Evolutionary conservation across 148 eudicot species (phyloP).

Genomic region (Diospyros lotus): DNA sequence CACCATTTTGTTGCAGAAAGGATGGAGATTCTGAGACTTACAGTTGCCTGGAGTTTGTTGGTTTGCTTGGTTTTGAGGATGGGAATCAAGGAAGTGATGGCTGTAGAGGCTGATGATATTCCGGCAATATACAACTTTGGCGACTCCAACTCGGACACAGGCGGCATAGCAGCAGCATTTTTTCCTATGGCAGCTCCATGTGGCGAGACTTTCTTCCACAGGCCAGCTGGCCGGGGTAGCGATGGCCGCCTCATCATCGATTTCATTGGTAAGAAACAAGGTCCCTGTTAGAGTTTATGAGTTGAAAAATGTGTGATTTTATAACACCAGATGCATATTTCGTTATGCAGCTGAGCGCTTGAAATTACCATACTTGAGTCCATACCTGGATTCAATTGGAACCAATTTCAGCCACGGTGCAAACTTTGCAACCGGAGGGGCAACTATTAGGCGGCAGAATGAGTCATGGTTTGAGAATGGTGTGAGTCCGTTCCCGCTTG

Average conservation of each 20-base stretch:
- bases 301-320: neutral
- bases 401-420: conserved; percentile 41
- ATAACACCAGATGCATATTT: neutral
- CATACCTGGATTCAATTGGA: conserved; percentile 42
- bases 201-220: conserved; percentile 27
- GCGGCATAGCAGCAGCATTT: conserved; percentile 27
- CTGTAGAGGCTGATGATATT: neutral
- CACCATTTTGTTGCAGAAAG: neutral
- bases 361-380: conserved; percentile 30
- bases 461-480: conserved; percentile 60
- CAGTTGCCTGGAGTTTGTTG: neutral
- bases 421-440: conserved; percentile 47
- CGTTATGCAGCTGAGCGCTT: conserved; percentile 34
- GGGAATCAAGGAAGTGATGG: neutral
- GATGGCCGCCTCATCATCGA: conserved; percentile 49
- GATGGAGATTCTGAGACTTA: conserved; percentile 14
- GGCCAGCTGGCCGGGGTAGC: conserved; percentile 28
- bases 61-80: conserved; percentile 4
- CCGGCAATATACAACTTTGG: conserved; percentile 33
- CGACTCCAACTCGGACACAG: conserved; percentile 32
- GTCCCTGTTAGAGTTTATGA: neutral
- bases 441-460: conserved; percentile 49
- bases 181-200: conserved; percentile 5
- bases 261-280: conserved; percentile 29
- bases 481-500: conserved; percentile 71